Evolutionary conservation across 768 basidiomycete species (phyloP), one percentile per base, ranked within the genome.

Genomic region (Psilocybe tampanensis): DNA sequence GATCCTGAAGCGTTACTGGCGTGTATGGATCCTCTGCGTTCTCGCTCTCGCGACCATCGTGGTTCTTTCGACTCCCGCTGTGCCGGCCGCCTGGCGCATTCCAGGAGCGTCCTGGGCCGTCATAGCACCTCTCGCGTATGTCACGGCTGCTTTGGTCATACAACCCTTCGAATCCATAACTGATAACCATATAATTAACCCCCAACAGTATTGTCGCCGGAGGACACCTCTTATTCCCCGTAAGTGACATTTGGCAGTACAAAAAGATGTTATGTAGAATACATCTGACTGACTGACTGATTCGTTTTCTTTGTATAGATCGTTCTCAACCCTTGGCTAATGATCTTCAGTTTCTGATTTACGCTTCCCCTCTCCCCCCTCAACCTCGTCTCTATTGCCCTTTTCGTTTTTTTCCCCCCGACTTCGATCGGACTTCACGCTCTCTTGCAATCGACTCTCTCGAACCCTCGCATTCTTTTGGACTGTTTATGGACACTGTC

Each of bases 321-420:
- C 54, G 85, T 93, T 18, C 81, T 95, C 41, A 95, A 95, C 63
- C 94, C 92, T 0, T 92, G 89, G 88, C 74, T 94, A 52, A 91
- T 92, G 88, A 89, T 92, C 44, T 94, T 93, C 72, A 87, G 86
- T 2, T 82, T 79, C 56, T 83, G 66, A 76, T 44, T 43, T 23
- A 39, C 21, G 18, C 2, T 48, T 49, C 11, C 18, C 26, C 29
- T 29, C n/a, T n/a, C n/a, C n/a, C n/a, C n/a, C n/a, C n/a, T n/a
- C n/a, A n/a, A n/a, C n/a, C n/a, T n/a, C n/a, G n/a, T n/a, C n/a
- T n/a, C n/a, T 29, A 9, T 4, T 29, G 9, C 29, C 9, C 29
- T 5, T 29, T 9, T 29, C 2, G 5, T 24, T 15, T 19, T 39
- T 3, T 21, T 41, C 23, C 2, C 22, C 33, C 45, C 45, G 51